phyloP scores from a whole-genome alignment of 441 rosid species.

The Geranium incanum region DNA sequence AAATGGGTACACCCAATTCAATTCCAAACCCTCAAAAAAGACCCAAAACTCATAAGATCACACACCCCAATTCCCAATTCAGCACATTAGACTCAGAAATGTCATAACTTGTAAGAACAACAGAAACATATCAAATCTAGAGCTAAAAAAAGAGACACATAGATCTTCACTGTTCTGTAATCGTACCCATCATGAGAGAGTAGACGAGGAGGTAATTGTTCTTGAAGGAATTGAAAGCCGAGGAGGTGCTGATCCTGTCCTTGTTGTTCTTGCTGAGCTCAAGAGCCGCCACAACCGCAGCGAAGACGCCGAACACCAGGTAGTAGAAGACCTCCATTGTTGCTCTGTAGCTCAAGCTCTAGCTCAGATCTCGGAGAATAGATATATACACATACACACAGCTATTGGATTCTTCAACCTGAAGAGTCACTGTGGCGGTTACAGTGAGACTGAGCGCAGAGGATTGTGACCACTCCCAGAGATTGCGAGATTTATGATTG shows the following conservation, averaged over 20 bases:
- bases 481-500: constrained; percentile 9
- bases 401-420: too few relatives aligned
- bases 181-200: constrained; percentile 79
- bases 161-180: neutral
- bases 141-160: neutral
- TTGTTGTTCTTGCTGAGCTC: constrained; percentile 58
- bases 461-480: neutral
- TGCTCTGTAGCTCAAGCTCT: neutral
- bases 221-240: constrained; percentile 70
- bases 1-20: too few relatives aligned
- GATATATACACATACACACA: neutral
- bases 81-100: neutral
- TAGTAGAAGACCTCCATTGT: constrained; percentile 62
- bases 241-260: constrained; percentile 57
- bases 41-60: neutral
- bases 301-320: constrained; percentile 48
- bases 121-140: neutral
- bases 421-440: neutral
- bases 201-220: constrained; percentile 69
- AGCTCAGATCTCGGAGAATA: neutral
- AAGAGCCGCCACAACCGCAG: constrained; percentile 45
- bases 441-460: constrained; percentile 4
- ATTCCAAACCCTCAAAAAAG: too few relatives aligned
- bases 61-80: neutral
- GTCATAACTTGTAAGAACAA: neutral